Evolutionary conservation across 768 basidiomycete species (phyloP), one percentile per base, ranked within the genome.

Genomic region (Leccinellum rugosiceps): DNA sequence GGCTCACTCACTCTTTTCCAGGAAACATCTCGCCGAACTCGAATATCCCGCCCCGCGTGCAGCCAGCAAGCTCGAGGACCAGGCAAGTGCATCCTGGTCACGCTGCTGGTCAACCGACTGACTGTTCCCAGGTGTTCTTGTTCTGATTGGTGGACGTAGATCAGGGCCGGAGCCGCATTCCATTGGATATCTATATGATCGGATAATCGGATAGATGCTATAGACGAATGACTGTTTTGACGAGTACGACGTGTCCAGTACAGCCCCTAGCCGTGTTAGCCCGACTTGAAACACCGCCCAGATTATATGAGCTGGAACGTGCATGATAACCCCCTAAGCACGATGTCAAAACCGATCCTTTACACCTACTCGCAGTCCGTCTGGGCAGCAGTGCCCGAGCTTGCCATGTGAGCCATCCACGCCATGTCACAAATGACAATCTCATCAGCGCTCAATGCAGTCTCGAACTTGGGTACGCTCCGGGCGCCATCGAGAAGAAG

Each of bases 41-140:
- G 86, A 84, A 63, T 97, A 93, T 77, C 88, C 92, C 44, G 84
- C 86, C 26, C 93, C 97, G 6, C 84, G 90, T 61, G 85, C 92
- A 7, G 81, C 97, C 75, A 94, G 90, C 83, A 99, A 98, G 78
- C 83, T 95, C 48, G 87, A 82, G 53, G 95, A 98, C 72, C 84
- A 92, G 82, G 91, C 88, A 69, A 41, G 63, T 58, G 0, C 11
- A 30, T 31, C 1, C 8, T 26, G 4, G 1, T 15, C n/a, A 8
- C n/a, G 5, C 21, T 34, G 17, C 11, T 28, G n/a, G 26, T n/a
- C 30, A n/a, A 11, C 68, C 72, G 26, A 71, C 60, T 10, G 6
- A 55, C 23, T 0, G n/a, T 41, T 6, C 0, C 3, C 49, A 79
- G 77, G 71, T 80, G 45, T 78, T 80, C 52, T 50, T 76, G 56